Conservation (phyloP, 805 yeast species). For the Sungouiozyma ichnusensis region DNA sequence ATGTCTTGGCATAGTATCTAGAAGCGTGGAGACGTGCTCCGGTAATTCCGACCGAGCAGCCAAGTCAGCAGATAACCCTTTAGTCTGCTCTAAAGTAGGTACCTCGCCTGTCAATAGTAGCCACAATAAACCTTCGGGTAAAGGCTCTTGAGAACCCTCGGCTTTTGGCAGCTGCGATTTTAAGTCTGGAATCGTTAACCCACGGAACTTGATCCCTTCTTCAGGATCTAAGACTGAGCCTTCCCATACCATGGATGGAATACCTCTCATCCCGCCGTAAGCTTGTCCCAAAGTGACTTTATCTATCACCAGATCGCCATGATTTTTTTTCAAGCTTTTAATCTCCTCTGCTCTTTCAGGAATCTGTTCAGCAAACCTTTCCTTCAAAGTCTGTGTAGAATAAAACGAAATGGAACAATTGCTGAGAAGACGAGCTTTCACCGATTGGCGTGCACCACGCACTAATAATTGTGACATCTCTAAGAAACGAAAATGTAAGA, state of each 20-base stretch:
- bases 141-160: slow-evolving; percentile 51
- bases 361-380: slow-evolving; percentile 83
- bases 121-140: slow-evolving; percentile 81
- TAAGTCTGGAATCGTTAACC: slow-evolving; percentile 71
- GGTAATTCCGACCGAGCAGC: slow-evolving; percentile 73
- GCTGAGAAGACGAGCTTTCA: neutral
- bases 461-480: slow-evolving; percentile 3
- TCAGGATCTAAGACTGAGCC: slow-evolving; percentile 77
- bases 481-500: no score
- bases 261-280: slow-evolving; percentile 88
- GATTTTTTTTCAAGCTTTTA: slow-evolving; percentile 69
- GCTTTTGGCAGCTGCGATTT: slow-evolving; percentile 67
- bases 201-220: slow-evolving; percentile 82
- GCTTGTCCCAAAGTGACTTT: slow-evolving; percentile 71
- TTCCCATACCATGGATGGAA: slow-evolving; percentile 80
- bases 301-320: slow-evolving; percentile 68
- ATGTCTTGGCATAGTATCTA: slow-evolving; percentile 64
- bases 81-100: slow-evolving; percentile 62
- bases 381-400: slow-evolving; percentile 61
- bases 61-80: slow-evolving; percentile 61
- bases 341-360: slow-evolving; percentile 90
- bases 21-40: slow-evolving; percentile 60
- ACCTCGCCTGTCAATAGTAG: slow-evolving; percentile 72
- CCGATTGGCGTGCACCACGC: neutral
- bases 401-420: slow-evolving; percentile 1